These are phyloP conservation scores for Solanum paucissectum DNA, from an alignment of 257 asterid genomes.

Conservation along the genomic window DNA sequence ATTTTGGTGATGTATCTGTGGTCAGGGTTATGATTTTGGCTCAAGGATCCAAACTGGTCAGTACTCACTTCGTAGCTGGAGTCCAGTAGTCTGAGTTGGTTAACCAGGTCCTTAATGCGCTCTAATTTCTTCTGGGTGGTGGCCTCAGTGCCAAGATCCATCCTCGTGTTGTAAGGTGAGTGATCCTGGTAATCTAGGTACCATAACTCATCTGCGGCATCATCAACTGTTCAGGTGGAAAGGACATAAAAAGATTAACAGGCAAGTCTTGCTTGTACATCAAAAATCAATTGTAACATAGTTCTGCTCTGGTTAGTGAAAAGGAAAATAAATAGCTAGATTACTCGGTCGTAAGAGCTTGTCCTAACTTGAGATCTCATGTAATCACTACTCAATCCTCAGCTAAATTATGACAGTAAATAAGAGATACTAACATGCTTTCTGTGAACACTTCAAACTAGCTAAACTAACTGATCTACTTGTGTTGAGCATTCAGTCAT, in stretches of 20 bases:
- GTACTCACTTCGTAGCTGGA: conserved; percentile 21
- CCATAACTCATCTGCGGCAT: conserved; percentile 54
- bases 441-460: not conserved
- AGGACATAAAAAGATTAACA: conserved; percentile 8
- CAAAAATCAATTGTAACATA: not conserved
- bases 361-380: not conserved
- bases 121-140: conserved; percentile 35
- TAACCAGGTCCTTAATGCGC: conserved; percentile 25
- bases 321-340: not conserved
- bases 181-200: conserved; percentile 30
- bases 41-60: conserved; percentile 10
- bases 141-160: conserved; percentile 6
- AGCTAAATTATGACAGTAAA: not conserved
- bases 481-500: not conserved
- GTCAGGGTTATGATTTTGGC: conserved; percentile 31
- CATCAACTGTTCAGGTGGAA: conserved; percentile 19
- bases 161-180: conserved; percentile 17
- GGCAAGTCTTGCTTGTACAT: conserved; percentile 8
- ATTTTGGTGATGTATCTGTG: conserved; percentile 50
- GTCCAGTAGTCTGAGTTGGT: conserved; percentile 27
- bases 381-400: not conserved
- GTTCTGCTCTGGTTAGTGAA: not conserved
- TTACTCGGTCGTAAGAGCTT: not conserved
- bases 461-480: not conserved
- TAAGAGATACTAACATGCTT: not conserved